A percentile compares a stretch with the other conserved stretches of the same genome.
These are phyloP conservation scores for Kodamaea kaohsiungensis DNA, from an alignment of 805 yeast genomes.

Conservation along the genomic window DNA sequence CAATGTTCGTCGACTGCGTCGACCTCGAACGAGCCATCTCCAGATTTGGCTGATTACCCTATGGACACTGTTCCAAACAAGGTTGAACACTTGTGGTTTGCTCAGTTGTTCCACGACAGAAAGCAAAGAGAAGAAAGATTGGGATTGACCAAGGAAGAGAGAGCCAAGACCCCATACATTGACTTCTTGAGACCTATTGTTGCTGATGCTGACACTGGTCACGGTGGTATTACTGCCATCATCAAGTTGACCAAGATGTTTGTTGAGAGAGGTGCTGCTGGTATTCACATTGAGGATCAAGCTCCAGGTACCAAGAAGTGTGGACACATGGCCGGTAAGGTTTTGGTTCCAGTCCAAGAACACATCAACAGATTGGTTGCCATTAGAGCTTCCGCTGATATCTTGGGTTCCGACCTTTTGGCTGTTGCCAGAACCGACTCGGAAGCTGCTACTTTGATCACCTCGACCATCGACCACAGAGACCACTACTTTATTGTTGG, in stretches of 20 bases:
- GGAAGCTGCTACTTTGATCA: slow-evolving; percentile 93
- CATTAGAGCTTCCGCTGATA: slow-evolving; percentile 93
- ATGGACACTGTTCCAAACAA: slow-evolving; percentile 98
- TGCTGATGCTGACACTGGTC: slow-evolving; percentile 99
- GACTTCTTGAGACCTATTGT: slow-evolving; percentile 93
- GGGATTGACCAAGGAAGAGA: slow-evolving; percentile 57
- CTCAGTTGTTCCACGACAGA: slow-evolving; percentile 95
- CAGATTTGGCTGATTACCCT: slow-evolving; percentile 98
- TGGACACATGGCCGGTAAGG: slow-evolving; percentile 99
- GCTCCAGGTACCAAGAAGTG: slow-evolving; percentile 99
- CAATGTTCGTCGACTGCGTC: slow-evolving; percentile 98
- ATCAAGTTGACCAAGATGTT: slow-evolving; percentile 94
- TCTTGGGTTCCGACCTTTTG: slow-evolving; percentile 81
- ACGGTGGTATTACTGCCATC: slow-evolving; percentile 97
- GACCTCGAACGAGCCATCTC: slow-evolving; percentile 95
- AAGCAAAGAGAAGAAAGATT: slow-evolving; percentile 89
- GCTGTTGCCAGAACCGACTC: slow-evolving; percentile 96
- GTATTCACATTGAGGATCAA: slow-evolving; percentile 98
- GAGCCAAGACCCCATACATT: slow-evolving; percentile 68
- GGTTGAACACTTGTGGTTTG: slow-evolving; percentile 95
- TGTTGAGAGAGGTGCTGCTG: slow-evolving; percentile 98
- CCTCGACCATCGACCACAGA: slow-evolving; percentile 91
- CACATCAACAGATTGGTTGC: slow-evolving; percentile 94
- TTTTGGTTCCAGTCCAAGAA: slow-evolving; percentile 95
- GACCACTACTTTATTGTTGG: slow-evolving; percentile 94